Percentiles rank a stretch among this genome's conserved stretches.
phyloP scores from a whole-genome alignment of 306 rosid genomes.

The Trifolium dubium region DNA sequence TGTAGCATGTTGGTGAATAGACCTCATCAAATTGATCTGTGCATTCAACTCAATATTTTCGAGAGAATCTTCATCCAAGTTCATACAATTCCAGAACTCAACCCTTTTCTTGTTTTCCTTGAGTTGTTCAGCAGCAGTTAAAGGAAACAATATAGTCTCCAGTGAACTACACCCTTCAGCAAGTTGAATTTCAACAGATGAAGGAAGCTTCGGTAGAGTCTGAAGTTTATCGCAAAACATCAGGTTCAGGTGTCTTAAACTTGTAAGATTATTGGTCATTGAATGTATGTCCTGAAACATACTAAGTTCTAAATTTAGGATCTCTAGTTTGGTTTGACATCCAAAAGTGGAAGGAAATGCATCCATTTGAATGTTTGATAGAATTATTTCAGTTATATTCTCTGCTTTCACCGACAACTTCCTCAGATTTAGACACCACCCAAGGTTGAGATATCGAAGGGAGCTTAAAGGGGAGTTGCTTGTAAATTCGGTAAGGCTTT shows the following conservation, averaged over 20 bases:
- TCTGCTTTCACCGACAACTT: background rate
- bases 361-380: background rate
- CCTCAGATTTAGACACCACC: background rate
- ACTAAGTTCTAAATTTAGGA: accelerated
- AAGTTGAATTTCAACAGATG: background rate
- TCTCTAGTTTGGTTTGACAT: background rate
- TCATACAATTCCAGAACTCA: background rate
- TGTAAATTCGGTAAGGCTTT: background rate
- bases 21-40: too few relatives aligned
- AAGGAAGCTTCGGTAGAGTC: background rate
- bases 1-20: too few relatives aligned
- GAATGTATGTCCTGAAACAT: background rate
- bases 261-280: background rate
- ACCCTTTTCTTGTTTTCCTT: background rate
- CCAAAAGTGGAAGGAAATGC: background rate
- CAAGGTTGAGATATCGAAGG: background rate
- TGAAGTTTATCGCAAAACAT: accelerated
- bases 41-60: background rate
- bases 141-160: background rate
- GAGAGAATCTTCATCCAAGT: background rate
- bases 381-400: background rate
- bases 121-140: background rate
- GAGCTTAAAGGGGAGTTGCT: background rate
- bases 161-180: background rate
- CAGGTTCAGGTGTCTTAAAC: background rate